These are phyloP conservation scores for Mycena rosella DNA, from an alignment of 768 basidiomycete species.

Conservation along the genomic window DNA sequence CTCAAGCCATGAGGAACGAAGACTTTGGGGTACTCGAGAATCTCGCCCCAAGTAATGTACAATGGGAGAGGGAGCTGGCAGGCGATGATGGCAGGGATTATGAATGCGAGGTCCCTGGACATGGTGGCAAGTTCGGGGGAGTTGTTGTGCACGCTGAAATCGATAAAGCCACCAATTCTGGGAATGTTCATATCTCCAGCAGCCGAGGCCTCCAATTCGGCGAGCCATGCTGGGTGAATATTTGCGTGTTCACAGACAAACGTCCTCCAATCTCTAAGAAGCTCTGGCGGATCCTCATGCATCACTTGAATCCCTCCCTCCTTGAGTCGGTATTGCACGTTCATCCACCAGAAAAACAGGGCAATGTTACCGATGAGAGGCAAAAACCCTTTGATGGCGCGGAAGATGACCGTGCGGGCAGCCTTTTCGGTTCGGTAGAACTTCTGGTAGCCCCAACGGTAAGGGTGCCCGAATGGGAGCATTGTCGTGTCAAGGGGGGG, in stretches of 20 bases:
- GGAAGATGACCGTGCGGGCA: conserved; percentile 1
- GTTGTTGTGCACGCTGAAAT: not conserved
- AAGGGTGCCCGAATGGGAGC: not conserved
- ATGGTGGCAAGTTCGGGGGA: not conserved
- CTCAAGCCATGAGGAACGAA: not conserved
- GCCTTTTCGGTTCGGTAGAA: not conserved
- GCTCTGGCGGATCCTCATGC: not conserved
- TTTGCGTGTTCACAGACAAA: not conserved
- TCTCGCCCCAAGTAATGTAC: not conserved
- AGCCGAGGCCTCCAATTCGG: conserved; percentile 2
- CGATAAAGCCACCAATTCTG: conserved; percentile 19
- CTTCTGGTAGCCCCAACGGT: not conserved
- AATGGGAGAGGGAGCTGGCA: not conserved
- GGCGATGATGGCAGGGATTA: not conserved
- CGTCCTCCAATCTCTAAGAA: not conserved
- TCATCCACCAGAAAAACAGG: conserved; percentile 3
- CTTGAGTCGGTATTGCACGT: not conserved
- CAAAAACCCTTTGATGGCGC: not conserved
- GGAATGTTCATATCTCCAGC: conserved; percentile 3
- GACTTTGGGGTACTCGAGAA: not conserved
- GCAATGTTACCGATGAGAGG: conserved; percentile 4
- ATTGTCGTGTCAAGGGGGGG: not conserved
- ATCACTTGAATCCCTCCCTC: not conserved
- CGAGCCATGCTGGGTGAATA: not conserved
- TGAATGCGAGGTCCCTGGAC: not conserved